Evolutionary conservation across 192 early-diverging fungal species (phyloP), one percentile per base, ranked within the genome.

Genomic region (Radiomyces spectabilis): DNA sequence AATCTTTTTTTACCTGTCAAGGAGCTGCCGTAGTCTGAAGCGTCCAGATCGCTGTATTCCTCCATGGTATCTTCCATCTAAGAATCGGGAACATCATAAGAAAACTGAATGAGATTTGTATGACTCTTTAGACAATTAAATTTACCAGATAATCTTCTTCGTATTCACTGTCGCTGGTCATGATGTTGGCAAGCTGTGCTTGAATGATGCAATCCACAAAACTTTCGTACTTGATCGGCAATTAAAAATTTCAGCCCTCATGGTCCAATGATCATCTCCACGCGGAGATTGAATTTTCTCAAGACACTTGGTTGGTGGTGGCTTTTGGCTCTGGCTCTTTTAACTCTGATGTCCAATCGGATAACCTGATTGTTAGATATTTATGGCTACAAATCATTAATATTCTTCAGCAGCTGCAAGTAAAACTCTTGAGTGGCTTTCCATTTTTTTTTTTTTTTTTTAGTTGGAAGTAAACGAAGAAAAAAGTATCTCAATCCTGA

Each of bases 141-240:
- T 44, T 53, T 65, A 51, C 55, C 49, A 58, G 58, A 21, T 32
- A 30, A 39, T 54, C 61, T 29, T 55, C 57, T 50, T 61, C 59
- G 25, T 43, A 61, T 37, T 67, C 65, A 38, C 57, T 54, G 25
- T 67, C 65, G 35, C 57, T 61, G 44, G 57, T 38, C 65, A 67
- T 67, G 24, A 22, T 54, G 2, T 21, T 32, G 22, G 3, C 13
- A 29, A 29, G 13, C 13, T 35, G 33, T 35, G 5, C 13, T 35
- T 35, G 13, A 35, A 13, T n/a, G n/a, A n/a, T n/a, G n/a, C n/a
- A n/a, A n/a, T n/a, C n/a, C n/a, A n/a, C n/a, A n/a, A n/a, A n/a
- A n/a, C n/a, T n/a, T n/a, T n/a, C n/a, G n/a, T n/a, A n/a, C n/a
- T n/a, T n/a, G n/a, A n/a, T n/a, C n/a, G n/a, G n/a, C n/a, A n/a